Percentiles rank a stretch among this genome's conserved stretches.
Conservation (phyloP, 169 alveolate species). For the Cryptosporidium felis region DNA sequence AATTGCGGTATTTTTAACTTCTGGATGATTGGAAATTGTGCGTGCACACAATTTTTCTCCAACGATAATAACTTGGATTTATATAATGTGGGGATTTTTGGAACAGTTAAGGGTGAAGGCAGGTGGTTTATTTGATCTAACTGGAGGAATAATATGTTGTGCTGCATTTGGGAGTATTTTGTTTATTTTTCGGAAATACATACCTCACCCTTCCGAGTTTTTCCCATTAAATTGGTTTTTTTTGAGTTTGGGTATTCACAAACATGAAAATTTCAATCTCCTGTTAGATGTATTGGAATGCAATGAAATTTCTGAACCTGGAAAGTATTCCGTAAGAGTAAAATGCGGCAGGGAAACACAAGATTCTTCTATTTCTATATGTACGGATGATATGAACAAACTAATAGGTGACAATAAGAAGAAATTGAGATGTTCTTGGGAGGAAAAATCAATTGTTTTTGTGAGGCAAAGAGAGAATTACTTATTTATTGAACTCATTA, state of each 20-base stretch:
- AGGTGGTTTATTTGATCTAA: slow-evolving; percentile 19
- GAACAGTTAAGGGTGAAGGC: slow-evolving; percentile 21
- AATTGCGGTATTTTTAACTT: not conserved
- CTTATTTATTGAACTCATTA: slow-evolving; percentile 35
- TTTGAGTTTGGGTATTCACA: slow-evolving; percentile 39
- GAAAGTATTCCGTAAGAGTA: slow-evolving; percentile 42
- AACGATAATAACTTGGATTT: not conserved
- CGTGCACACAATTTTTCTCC: slow-evolving; percentile 40
- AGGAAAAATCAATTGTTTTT: slow-evolving; percentile 11
- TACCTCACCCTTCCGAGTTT: slow-evolving; percentile 67
- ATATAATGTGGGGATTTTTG: slow-evolving; percentile 45
- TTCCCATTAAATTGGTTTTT: slow-evolving; percentile 52
- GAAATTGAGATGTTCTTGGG: slow-evolving; percentile 11
- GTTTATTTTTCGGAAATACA: slow-evolving; percentile 12
- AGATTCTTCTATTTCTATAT: not conserved
- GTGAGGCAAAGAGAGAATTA: slow-evolving; percentile 68
- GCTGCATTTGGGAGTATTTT: slow-evolving; percentile 55
- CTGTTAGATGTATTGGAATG: slow-evolving; percentile 32
- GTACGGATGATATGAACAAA: not conserved
- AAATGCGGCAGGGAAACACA: slow-evolving; percentile 38
- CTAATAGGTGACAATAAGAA: not conserved
- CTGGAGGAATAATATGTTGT: slow-evolving; percentile 49
- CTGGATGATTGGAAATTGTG: not conserved
- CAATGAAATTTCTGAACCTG: slow-evolving; percentile 11
- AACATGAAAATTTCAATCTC: slow-evolving; percentile 54